phyloP scores from a whole-genome alignment of 2,329 filamentous ascomycete genomes.

The Corynespora cassiicola region DNA sequence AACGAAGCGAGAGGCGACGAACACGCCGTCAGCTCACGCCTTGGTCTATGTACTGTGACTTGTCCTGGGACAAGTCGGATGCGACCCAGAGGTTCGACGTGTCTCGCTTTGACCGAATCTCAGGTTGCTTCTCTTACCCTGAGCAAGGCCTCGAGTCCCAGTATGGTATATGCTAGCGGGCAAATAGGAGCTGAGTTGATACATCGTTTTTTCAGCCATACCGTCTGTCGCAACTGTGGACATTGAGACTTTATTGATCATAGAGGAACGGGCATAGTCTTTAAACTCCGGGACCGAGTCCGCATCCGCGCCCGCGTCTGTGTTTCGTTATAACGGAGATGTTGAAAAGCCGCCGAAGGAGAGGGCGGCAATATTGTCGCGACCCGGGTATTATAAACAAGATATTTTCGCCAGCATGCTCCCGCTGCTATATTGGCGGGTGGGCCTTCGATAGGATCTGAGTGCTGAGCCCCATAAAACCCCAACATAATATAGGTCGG shows the following conservation, averaged over 20 bases:
- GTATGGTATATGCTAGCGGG: too few relatives aligned
- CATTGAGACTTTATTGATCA: too few relatives aligned
- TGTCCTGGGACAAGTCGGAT: conserved; percentile 2
- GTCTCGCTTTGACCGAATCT: conserved; percentile 18
- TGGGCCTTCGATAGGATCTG: conserved; percentile 19
- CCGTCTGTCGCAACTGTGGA: too few relatives aligned
- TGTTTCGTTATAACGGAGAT: too few relatives aligned
- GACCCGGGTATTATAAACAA: conserved; percentile 33
- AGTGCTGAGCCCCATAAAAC: conserved; percentile 7
- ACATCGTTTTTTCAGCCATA: too few relatives aligned
- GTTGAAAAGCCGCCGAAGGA: too few relatives aligned
- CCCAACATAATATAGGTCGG: conserved; percentile 12
- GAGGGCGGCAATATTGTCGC: conserved; percentile 21
- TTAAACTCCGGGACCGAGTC: too few relatives aligned
- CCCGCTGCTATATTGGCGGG: conserved; percentile 18
- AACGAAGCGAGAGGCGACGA: conserved; percentile 6
- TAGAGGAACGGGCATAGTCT: too few relatives aligned
- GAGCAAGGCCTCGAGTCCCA: too few relatives aligned
- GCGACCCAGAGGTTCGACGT: conserved; percentile 6
- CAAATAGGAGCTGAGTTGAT: too few relatives aligned
- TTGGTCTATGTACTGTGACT: conserved; percentile 7
- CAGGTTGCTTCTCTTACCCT: too few relatives aligned
- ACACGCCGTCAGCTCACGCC: conserved; percentile 1
- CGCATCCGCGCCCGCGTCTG: too few relatives aligned
- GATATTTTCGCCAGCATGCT: conserved; percentile 17